phyloP scores from a whole-genome alignment of 345 rosid genomes.

The Euphorbia tirucalli region DNA sequence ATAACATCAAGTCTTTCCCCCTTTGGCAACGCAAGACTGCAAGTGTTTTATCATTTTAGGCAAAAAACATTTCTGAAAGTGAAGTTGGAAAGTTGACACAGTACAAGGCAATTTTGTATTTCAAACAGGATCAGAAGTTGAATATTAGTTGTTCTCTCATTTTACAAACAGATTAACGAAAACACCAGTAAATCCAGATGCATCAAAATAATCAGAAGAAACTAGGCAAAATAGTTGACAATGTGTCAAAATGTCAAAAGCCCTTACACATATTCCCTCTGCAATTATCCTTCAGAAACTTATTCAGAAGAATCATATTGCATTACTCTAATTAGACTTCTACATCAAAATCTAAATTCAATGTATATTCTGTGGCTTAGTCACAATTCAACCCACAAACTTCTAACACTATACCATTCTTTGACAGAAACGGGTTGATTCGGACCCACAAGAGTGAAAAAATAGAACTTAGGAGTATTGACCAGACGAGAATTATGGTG shows the following conservation, averaged over 20 bases:
- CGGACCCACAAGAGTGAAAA: conserved; percentile 64
- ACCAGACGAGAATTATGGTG: conserved; percentile 61
- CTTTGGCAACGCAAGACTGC: too few species aligned
- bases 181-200: background rate
- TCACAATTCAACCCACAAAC: conserved; percentile 54
- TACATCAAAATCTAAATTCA: conserved; percentile 3
- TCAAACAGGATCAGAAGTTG: background rate
- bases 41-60: background rate
- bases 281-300: background rate
- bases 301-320: too few species aligned
- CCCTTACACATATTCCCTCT: too few species aligned
- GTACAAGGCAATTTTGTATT: background rate
- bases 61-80: background rate
- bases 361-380: background rate
- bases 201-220: conserved; percentile 10
- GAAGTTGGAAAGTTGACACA: background rate
- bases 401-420: conserved; percentile 48
- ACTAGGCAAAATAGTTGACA: background rate
- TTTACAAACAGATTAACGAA: background rate
- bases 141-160: background rate
- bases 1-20: background rate
- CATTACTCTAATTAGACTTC: conserved; percentile 4
- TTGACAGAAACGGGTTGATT: conserved; percentile 49
- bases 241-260: conserved; percentile 1
- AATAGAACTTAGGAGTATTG: conserved; percentile 60